Base-by-base conservation (phyloP, 2,329 filamentous ascomycete genomes). In the Cucurbitaria berberidis region DNA sequence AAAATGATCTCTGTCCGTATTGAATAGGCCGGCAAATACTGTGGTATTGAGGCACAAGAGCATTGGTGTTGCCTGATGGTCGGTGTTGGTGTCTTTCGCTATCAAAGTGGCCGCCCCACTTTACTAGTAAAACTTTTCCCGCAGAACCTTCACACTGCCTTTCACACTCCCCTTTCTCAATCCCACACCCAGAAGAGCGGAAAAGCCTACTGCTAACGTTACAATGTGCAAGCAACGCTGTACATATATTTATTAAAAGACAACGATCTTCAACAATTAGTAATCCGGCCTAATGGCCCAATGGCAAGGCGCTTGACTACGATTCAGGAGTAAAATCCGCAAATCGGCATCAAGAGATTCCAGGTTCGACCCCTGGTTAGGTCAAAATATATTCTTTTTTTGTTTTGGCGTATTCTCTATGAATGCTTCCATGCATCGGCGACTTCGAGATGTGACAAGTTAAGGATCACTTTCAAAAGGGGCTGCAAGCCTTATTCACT, bases 231-330 rank as follows among this genome's bases (percentile, higher is more conserved):
- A 5, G 18, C 3, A 5, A 10, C 10, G 4, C 15, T 3, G 19
- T 42, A 42, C 13, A 27, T 29, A 18, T 42, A 42, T 29, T 10
- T 18, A 9, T 11, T 19, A 29, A 16, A 10, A 7, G 10, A 5
- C 2, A 13, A 30, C 11, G n/a, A 9, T 16, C 15, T 29, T 42
- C 24, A 24, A 42, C 18, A 26, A 42, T 42, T 42, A 42, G 15
- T 42, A 29, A 42, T 11, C 40, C 18, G 69, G 69, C 61, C 67
- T 62, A 64, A 65, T 82, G 80, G 80, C 80, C 80, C 79, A 82
- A 82, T 82, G 80, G 80, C 78, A 82, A 82, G 80, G 80, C 79
- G 80, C 78, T 81, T 82, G 80, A 82, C 80, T 82, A 81, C 80
- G 80, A 80, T 66, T 53, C 4, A 26, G 8, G 13, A 29, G 11